Conservation (phyloP, 2,329 filamentous ascomycete genomes). For the Sporothrix curviconia region DNA sequence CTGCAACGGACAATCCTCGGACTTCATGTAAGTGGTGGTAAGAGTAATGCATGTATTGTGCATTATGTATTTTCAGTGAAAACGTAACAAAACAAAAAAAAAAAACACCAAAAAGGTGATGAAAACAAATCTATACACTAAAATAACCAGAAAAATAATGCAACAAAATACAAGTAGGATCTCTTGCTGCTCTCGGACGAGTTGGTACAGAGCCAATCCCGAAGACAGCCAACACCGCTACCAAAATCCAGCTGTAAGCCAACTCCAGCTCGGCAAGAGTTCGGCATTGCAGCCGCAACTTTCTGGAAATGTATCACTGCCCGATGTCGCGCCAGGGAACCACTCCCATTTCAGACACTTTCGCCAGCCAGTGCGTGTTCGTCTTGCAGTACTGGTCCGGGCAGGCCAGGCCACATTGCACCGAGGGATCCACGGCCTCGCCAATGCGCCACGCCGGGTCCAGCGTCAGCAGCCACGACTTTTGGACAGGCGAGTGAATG, state of each 20-base stretch:
- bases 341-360: too few species aligned
- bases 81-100: too few species aligned
- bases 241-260: neutral
- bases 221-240: neutral
- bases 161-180: too few species aligned
- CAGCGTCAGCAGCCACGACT: neutral
- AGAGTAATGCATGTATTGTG: neutral
- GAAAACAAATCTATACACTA: neutral
- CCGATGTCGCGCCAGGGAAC: neutral
- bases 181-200: too few species aligned
- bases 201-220: neutral
- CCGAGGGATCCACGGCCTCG: too few species aligned
- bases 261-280: neutral
- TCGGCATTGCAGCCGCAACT: conserved; percentile 1
- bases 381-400: neutral
- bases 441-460: neutral
- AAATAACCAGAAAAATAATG: neutral
- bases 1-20: neutral
- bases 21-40: too few species aligned
- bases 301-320: too few species aligned
- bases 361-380: neutral
- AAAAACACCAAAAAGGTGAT: too few species aligned
- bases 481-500: too few species aligned
- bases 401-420: neutral
- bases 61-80: too few species aligned